Conservation (phyloP, 2,329 filamentous ascomycete species). For the Colletotrichum shisoi region DNA sequence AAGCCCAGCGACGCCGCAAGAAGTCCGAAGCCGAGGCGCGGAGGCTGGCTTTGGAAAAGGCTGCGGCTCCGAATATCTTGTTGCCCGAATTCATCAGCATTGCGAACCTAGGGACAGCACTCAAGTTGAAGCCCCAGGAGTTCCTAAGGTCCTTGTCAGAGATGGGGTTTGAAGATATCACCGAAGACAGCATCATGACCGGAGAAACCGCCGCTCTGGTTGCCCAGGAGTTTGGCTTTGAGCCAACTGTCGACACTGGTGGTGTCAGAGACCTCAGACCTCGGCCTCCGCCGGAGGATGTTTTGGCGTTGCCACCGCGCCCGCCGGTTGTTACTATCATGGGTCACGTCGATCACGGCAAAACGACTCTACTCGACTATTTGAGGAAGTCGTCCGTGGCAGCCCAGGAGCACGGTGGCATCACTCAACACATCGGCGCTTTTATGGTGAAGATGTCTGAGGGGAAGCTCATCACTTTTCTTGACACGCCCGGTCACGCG, state of each 20-base stretch:
- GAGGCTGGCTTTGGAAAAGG: slow-evolving; percentile 52
- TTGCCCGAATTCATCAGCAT: slow-evolving; percentile 93
- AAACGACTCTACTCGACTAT: slow-evolving; percentile 94
- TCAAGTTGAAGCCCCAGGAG: slow-evolving; percentile 73
- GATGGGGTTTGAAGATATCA: slow-evolving; percentile 88
- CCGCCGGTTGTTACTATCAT: slow-evolving; percentile 98
- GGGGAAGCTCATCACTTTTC: slow-evolving; percentile 91
- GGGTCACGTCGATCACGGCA: slow-evolving; percentile 98
- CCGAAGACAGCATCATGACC: slow-evolving; percentile 84
- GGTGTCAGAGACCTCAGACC: slow-evolving; percentile 75
- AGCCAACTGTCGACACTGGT: slow-evolving; percentile 76
- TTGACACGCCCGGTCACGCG: slow-evolving; percentile 95
- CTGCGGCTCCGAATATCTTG: slow-evolving; percentile 66
- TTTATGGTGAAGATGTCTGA: slow-evolving; percentile 89
- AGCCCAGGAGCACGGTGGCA: slow-evolving; percentile 91
- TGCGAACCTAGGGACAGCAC: slow-evolving; percentile 76
- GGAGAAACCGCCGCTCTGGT: slow-evolving; percentile 90
- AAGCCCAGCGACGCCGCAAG: slow-evolving; percentile 52
- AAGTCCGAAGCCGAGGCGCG: slow-evolving; percentile 55
- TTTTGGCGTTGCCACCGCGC: slow-evolving; percentile 71
- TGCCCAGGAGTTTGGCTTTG: slow-evolving; percentile 90
- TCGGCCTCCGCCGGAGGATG: slow-evolving; percentile 73
- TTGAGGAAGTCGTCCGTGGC: slow-evolving; percentile 91
- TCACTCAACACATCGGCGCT: slow-evolving; percentile 97
- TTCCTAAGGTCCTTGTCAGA: slow-evolving; percentile 81